These are phyloP conservation scores for Cucurbita ficifolia DNA, from an alignment of 306 rosid genomes.

Conservation along the genomic window DNA sequence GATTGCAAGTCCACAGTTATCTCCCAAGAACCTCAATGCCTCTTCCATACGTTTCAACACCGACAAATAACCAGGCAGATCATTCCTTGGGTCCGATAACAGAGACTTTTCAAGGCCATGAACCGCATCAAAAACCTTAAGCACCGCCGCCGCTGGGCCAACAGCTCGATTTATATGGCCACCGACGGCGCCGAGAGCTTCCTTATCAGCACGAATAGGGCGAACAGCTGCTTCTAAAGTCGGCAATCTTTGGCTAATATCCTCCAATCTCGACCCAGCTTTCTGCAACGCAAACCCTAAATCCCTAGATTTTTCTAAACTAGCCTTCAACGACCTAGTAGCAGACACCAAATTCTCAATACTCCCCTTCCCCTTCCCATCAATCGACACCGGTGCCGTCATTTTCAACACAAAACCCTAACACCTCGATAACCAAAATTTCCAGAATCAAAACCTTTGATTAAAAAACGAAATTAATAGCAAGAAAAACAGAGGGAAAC, in stretches of 20 bases:
- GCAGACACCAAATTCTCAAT: constrained; percentile 53
- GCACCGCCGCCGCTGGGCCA: constrained; percentile 93
- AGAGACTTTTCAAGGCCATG: constrained; percentile 87
- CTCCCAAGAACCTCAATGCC: constrained; percentile 79
- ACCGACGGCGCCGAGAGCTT: constrained; percentile 81
- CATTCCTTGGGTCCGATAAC: constrained; percentile 65
- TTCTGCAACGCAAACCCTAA: constrained; percentile 54
- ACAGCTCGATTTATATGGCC: constrained; percentile 96
- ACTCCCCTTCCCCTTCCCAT: constrained; percentile 10
- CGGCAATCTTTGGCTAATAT: constrained; percentile 58
- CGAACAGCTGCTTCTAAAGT: constrained; percentile 68
- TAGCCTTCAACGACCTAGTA: constrained; percentile 53
- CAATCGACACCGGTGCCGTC: constrained; percentile 42
- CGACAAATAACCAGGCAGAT: constrained; percentile 67
- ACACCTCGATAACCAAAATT: constrained; percentile 3
- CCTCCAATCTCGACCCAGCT: constrained; percentile 70
- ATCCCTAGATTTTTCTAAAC: constrained; percentile 67
- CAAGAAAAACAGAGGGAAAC: background rate
- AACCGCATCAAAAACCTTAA: constrained; percentile 92
- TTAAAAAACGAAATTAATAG: background rate
- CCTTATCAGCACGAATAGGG: constrained; percentile 77
- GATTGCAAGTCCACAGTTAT: constrained; percentile 79
- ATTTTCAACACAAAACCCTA: constrained; percentile 22
- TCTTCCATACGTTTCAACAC: constrained; percentile 87
- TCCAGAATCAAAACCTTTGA: constrained; percentile 3